Conservation (phyloP, 371 early-diverging fungal genomes). For the Phascolomyces articulosus region DNA sequence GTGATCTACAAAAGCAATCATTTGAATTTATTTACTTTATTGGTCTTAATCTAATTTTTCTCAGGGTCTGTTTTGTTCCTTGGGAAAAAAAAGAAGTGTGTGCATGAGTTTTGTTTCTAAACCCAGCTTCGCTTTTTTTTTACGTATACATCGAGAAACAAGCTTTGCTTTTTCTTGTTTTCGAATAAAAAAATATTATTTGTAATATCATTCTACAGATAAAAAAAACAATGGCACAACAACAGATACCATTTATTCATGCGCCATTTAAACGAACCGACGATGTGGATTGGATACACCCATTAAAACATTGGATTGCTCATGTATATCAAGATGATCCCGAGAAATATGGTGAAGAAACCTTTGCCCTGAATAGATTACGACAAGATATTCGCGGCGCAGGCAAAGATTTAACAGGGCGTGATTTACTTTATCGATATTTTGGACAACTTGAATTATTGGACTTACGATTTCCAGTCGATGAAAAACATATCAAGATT, state of each 20-base stretch:
- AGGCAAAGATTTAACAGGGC: slow-evolving; percentile 87
- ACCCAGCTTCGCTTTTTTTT: too few species aligned
- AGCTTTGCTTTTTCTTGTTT: too few species aligned
- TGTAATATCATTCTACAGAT: too few species aligned
- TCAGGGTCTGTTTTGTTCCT: too few species aligned
- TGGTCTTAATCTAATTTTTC: too few species aligned
- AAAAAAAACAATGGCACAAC: slow-evolving; percentile 38
- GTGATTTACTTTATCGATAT: slow-evolving; percentile 93
- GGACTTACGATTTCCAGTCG: slow-evolving; percentile 92
- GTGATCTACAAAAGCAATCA: too few species aligned
- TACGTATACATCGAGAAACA: too few species aligned
- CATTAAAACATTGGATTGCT: slow-evolving; percentile 84
- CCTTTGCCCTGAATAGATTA: slow-evolving; percentile 83
- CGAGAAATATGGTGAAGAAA: slow-evolving; percentile 83
- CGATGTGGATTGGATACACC: slow-evolving; percentile 87
- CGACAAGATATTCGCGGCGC: slow-evolving; percentile 96
- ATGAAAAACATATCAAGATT: slow-evolving; percentile 87
- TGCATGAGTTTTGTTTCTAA: too few species aligned
- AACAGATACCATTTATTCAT: slow-evolving; percentile 57
- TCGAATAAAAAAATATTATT: too few species aligned
- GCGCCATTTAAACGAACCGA: slow-evolving; percentile 84
- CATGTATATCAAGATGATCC: slow-evolving; percentile 91
- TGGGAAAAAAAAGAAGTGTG: too few species aligned
- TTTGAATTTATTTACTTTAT: too few species aligned
- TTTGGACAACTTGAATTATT: slow-evolving; percentile 94